Evolutionary conservation across 2,329 filamentous ascomycete genomes (phyloP), one percentile per base, ranked within the genome.

Genomic region (Calcarisporium arbuscula): DNA sequence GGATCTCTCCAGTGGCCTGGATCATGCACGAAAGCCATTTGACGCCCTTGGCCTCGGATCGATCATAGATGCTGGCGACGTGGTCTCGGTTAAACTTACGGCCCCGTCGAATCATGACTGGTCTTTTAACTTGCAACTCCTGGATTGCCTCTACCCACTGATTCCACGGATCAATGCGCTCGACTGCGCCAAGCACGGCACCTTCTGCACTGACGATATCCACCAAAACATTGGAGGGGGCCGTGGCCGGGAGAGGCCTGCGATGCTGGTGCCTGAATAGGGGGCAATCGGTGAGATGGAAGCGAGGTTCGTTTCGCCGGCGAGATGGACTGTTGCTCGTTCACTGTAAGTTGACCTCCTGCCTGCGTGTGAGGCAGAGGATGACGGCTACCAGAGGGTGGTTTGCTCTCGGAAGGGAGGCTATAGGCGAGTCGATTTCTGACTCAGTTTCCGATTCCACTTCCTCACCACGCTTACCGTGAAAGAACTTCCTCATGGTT

Each of bases 11-110:
- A 0, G 60, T 68, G 3, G 69, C 69, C 39, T 73, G 68, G 20
- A 72, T 68, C 58, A 69, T 67, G 37, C 63, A 65, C 10, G 63
- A 61, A 7, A 69, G 43, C 65, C 66, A 71, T 42, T 65, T 68
- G 31, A 62, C 56, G 1, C 56, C 59, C 42, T 67, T 65, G 3
- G 48, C 49, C 29, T 67, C 62, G n/a, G 50, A 53, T 6, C 60
- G 56, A 10, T 63, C 60, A 34, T 66, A 64, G 22, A 70, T 63
- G 19, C 47, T 54, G 4, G 58, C 52, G 8, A 69, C 53, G 6
- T 62, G 55, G 4, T 58, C 49, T 4, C 52, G 43, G 9, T 55
- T 61, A 35, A 70, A 65, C n/a, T 58, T 61, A 14, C 64, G 51
- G 10, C 61, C 60, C 5, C 50, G 50, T 2, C 67, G 66, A 18